phyloP scores from a whole-genome alignment of 73 alveolate genomes.

The Paramecium biaurelia region DNA sequence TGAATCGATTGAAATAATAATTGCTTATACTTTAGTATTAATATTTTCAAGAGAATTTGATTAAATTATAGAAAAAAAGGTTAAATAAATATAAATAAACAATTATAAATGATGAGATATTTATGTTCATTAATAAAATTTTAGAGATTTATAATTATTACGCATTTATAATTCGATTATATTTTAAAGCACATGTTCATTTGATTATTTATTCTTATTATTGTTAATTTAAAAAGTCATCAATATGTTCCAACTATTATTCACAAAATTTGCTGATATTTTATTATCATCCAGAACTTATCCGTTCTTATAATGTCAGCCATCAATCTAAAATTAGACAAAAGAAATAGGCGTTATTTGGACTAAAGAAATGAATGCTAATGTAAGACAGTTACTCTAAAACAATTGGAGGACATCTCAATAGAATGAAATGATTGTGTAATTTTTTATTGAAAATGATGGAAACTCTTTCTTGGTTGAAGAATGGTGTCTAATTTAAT shows the following conservation, averaged over 20 bases:
- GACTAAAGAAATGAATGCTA: background rate
- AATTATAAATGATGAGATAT: background rate
- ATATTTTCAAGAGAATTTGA: background rate
- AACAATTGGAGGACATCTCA: slow-evolving; percentile 5
- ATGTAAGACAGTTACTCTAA: background rate
- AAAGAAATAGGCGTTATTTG: background rate
- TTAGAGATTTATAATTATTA: background rate
- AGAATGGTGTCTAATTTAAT: slow-evolving; percentile 23
- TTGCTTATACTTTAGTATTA: too few relatives aligned
- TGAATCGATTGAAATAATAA: too few relatives aligned
- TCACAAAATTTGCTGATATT: slow-evolving; percentile 31
- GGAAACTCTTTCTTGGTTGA: slow-evolving; percentile 14
- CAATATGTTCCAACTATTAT: slow-evolving; percentile 9
- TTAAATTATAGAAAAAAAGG: background rate
- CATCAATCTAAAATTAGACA: background rate
- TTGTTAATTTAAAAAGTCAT: slow-evolving; percentile 18
- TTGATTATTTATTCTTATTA: background rate
- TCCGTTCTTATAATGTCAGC: background rate
- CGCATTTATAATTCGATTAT: background rate
- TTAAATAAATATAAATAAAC: background rate
- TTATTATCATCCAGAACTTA: background rate
- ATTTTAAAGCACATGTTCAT: slow-evolving; percentile 23
- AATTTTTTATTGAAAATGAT: slow-evolving; percentile 17
- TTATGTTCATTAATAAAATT: background rate
- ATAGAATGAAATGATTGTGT: slow-evolving; percentile 13